Conservation (phyloP, 2,329 filamentous ascomycete species). For the Fusarium multiceps region DNA sequence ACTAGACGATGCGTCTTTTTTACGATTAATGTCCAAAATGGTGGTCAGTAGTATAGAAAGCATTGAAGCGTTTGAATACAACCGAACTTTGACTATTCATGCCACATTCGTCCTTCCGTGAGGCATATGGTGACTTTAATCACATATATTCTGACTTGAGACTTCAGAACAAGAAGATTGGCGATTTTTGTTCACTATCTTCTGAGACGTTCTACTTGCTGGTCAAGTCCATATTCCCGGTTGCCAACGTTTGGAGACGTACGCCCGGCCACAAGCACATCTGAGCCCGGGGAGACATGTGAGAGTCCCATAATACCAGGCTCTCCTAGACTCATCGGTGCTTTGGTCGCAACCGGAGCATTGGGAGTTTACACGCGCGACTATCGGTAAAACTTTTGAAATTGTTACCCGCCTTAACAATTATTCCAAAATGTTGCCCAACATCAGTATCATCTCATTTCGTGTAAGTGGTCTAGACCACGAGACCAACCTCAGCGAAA, state of each 20-base stretch:
- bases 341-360: not conserved
- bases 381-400: constrained; percentile 22
- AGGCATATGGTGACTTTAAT: not conserved
- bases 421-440: constrained; percentile 16
- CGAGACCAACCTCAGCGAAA: not conserved
- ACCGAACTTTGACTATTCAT: constrained; percentile 4
- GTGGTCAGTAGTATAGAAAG: constrained; percentile 39
- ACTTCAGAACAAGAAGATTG: not conserved
- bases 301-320: not conserved
- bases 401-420: constrained; percentile 36
- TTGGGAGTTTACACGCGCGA: constrained; percentile 29
- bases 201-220: too few relatives aligned
- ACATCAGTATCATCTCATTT: constrained; percentile 7
- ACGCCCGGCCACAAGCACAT: not conserved
- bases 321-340: not conserved
- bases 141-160: not conserved
- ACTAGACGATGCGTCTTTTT: constrained; percentile 63
- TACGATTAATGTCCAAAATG: constrained; percentile 35
- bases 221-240: not conserved
- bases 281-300: not conserved
- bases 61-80: constrained; percentile 43
- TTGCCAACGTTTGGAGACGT: not conserved
- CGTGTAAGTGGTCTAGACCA: constrained; percentile 15
- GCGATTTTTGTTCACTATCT: not conserved
- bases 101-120: not conserved